Evolutionary conservation across 495 filamentous ascomycete species (phyloP), one percentile per base, ranked within the genome.

Genomic region (Neurospora pannonica): DNA sequence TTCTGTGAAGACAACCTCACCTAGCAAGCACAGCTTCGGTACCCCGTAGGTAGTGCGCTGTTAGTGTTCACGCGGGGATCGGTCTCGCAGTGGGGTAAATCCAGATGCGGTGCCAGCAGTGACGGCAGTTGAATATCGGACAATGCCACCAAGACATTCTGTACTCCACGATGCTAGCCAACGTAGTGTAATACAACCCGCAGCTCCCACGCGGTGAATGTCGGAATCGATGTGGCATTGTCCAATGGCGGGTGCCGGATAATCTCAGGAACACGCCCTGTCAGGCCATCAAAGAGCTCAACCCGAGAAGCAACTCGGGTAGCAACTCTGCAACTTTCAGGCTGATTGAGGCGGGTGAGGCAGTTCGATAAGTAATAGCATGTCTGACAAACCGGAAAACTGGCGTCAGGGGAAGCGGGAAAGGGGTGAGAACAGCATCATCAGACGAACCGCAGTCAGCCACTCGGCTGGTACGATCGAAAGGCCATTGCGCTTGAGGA

Each of bases 211-310:
- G 46, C 46, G 46, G 54, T 62, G 24, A 28, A 31, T 1, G 54
- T 67, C 54, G 28, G 43, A 24, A 11, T 24, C 4, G 43, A 9
- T 48, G 17, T 43, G 19, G 40, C 15, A 34, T 67, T 9, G 54
- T 67, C 73, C 73, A 74, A 74, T 74, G 60, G 70, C 73, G 73
- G 70, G 73, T 34, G 31, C 24, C 73, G 73, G 73, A 62, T 74
- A 74, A 74, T 71, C 38, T 40, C 46, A 5, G 1, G 24, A 34
- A 8, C 1, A 34, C 28, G 54, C 21, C 13, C 2, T 31, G 13
- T 62, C 24, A 24, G 13, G 24, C 28, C 28, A 17, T 67, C 54
- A 10, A 17, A 0, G 3, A 1, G 54, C 15, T 34, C 54, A 34
- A 9, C 28, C 24, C 17, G 15, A 19, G 6, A 67, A 67, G 28